These are phyloP conservation scores for Suhomyces kunorum DNA, from an alignment of 1,139 yeast species.

Conservation along the genomic window DNA sequence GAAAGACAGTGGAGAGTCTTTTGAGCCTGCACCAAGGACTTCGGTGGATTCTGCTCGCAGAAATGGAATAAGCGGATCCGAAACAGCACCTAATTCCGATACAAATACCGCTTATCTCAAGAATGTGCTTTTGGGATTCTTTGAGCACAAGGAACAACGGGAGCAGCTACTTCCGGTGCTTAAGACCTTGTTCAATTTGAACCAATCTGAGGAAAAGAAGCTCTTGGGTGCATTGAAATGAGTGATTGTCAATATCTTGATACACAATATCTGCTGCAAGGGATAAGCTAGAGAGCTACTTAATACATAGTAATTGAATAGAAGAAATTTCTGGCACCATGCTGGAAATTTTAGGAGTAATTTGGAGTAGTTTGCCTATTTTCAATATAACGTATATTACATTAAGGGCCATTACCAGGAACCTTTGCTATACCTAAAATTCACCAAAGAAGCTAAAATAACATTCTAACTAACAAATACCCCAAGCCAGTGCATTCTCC, in stretches of 20 bases:
- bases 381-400: neutral
- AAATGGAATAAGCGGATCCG: neutral
- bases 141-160: constrained; percentile 92
- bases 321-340: too few relatives aligned
- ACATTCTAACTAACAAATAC: too few relatives aligned
- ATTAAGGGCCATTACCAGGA: too few relatives aligned
- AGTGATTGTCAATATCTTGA: neutral
- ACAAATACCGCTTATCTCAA: constrained; percentile 71
- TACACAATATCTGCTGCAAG: too few relatives aligned
- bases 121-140: constrained; percentile 83
- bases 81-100: constrained; percentile 1
- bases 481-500: too few relatives aligned
- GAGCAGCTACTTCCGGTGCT: constrained; percentile 82
- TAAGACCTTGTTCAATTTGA: constrained; percentile 68
- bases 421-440: too few relatives aligned
- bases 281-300: too few relatives aligned
- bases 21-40: neutral
- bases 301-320: too few relatives aligned
- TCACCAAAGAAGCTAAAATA: too few relatives aligned
- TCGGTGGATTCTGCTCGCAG: constrained; percentile 6
- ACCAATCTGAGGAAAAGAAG: constrained; percentile 69
- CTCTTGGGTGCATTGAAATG: constrained; percentile 61
- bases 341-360: too few relatives aligned
- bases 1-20: constrained; percentile 9
- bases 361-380: too few relatives aligned